These are phyloP conservation scores for Neurospora sp. DNA, from an alignment of 495 filamentous ascomycete genomes.

Conservation along the genomic window DNA sequence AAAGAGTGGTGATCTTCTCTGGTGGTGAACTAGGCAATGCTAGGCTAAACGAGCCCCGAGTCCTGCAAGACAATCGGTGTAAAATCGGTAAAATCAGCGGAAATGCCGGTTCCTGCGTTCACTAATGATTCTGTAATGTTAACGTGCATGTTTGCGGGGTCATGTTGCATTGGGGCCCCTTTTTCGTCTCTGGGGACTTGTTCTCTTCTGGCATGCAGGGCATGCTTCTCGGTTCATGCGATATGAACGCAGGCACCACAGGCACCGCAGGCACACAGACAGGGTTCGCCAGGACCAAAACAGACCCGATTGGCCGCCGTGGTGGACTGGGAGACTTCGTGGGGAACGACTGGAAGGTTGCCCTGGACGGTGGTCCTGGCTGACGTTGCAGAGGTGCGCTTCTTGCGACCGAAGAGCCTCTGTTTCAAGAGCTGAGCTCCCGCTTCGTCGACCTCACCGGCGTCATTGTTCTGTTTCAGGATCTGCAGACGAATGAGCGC, in stretches of 20 bases:
- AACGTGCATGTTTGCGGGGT: background rate
- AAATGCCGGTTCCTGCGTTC: background rate
- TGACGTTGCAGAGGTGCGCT: background rate
- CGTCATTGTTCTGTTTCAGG: constrained; percentile 8
- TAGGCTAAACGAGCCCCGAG: background rate
- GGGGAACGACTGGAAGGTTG: background rate
- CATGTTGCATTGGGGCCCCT: background rate
- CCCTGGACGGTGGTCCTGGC: background rate
- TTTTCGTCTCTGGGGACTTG: background rate
- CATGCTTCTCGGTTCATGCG: background rate
- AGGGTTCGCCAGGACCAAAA: background rate
- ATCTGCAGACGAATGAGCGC: background rate
- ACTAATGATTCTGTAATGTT: background rate
- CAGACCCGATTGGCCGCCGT: background rate
- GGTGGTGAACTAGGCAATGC: background rate
- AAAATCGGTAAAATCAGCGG: background rate
- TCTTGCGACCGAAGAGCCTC: background rate
- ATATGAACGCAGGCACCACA: background rate
- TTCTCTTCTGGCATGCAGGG: background rate
- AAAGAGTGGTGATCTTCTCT: background rate
- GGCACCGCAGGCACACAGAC: background rate
- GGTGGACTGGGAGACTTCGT: background rate
- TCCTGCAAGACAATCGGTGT: background rate
- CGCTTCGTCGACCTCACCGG: background rate
- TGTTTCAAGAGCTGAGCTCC: background rate